Evolutionary conservation across 345 rosid species (phyloP), one percentile per base, ranked within the genome.

Genomic region (Sisymbrium irio): DNA sequence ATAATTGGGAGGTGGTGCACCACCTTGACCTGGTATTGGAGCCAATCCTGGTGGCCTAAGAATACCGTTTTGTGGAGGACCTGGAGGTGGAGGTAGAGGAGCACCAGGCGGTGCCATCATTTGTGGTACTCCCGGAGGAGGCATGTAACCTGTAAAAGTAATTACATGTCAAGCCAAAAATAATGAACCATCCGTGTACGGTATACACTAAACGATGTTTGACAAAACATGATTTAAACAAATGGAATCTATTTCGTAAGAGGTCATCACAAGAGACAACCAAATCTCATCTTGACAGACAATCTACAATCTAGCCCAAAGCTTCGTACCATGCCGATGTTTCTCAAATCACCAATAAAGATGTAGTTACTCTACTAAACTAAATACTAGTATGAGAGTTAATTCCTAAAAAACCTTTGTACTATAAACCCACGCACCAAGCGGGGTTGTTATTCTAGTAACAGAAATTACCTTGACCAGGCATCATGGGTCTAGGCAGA

Each of bases 41-140:
- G 83, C 82, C 36, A 78, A 63, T 33, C 74, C 67, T 12, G 85
- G 73, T 65, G 96, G 97, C 82, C 93, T 85, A 4, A 86, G 88
- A 63, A 83, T 62, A 66, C 93, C 89, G 61, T 89, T 91, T 79
- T 89, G 98, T 72, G 89, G 94, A 22, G 25, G 25, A 22, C 25
- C 25, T 22, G 25, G 25, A 59, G 91, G 84, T 9, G 89, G 94
- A 69, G 91, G 84, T 14, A 87, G 44, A 70, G 97, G 87, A 74
- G 97, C 93, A 83, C 98, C 98, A 13, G 96, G 96, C 4, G 96
- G 97, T 56, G 87, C 85, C 85, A 88, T 32, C 93, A 88, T 87
- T 66, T 81, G 90, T 45, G 82, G 92, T 87, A 87, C 86, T 40
- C 77, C 78, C 49, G 85, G 88, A 62, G 72, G 83, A 36, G 84